Base-by-base conservation (phyloP, 768 basidiomycete species). In the Lactarius pseudohatsudake region DNA sequence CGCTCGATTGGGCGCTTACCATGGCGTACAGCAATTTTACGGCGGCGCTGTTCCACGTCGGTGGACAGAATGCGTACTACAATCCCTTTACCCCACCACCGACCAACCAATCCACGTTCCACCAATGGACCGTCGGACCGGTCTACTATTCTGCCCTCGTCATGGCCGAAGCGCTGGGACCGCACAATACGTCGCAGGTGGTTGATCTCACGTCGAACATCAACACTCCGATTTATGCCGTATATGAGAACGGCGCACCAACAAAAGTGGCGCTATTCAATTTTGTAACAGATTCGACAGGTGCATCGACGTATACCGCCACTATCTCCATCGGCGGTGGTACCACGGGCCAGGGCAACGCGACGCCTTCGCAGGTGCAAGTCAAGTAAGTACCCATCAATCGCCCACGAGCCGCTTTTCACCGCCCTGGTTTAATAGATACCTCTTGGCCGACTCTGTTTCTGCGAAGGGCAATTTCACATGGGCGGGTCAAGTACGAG, bases 121-220 rank as follows among this genome's bases (percentile, higher is more conserved):
- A 83, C 63, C 78, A 88, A 75, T 93, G 90, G 90, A 89, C 89
- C 1, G 80, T 90, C 36, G 90, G 89, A 4, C 82, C 89, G 0
- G 76, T 88, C 57, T 92, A 89, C 77, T 94, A 94, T 76, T 82
- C 91, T 0, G 81, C 86, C 1, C 76, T 95, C 30, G 81, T 87
- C 67, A 79, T 89, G 54, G 84, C 91, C 0, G 92, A 94, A 74
- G 79, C 81, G 2, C 78, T 93, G 38, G 91, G 91, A 10, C 78
- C 81, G 55, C 81, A 83, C 47, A 86, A 87, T 74, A 76, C 74
- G 2, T 85, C 89, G 3, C 89, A 85, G 64, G 79, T 94, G 36
- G 77, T 89, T 40, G 92, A 94, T 74, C 80, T 91, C 41, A 80
- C 81, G 53, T 84, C 53, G 11, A 53, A 64, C 10, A 50, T 22